Percentiles rank a stretch among this genome's conserved stretches.
phyloP scores from a whole-genome alignment of 176 grass and related monocot species.

The Themeda triandra region DNA sequence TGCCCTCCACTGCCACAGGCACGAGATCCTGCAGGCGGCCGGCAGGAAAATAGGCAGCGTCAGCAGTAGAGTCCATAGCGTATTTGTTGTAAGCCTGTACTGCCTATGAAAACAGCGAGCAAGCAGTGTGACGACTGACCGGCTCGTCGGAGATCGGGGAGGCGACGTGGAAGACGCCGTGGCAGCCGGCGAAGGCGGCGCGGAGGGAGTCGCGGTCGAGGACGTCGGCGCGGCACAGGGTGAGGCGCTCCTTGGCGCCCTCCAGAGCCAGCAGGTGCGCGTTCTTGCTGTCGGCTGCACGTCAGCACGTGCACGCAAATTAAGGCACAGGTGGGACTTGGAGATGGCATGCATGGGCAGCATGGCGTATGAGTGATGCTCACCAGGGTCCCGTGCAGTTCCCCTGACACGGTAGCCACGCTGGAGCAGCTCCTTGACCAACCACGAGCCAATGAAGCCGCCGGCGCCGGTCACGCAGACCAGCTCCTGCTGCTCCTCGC shows the following conservation, averaged over 20 bases:
- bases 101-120: no score
- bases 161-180: no score
- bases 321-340: no score
- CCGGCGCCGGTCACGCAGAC: slow-evolving; percentile 21
- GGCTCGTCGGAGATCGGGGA: no score
- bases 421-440: slow-evolving; percentile 47
- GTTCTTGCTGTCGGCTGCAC: slow-evolving; percentile 38
- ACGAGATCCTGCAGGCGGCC: slow-evolving; percentile 19
- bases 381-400: slow-evolving; percentile 46
- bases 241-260: slow-evolving; percentile 30
- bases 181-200: background rate
- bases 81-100: no score
- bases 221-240: slow-evolving; percentile 49
- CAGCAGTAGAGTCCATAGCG: no score
- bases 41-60: background rate
- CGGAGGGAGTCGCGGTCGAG: slow-evolving; percentile 20
- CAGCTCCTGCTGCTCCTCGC: background rate
- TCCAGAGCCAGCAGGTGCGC: slow-evolving; percentile 19
- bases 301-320: no score
- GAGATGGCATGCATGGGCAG: no score
- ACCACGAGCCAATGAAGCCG: slow-evolving; percentile 34
- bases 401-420: slow-evolving; percentile 50
- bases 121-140: no score
- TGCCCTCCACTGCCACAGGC: slow-evolving; percentile 21
- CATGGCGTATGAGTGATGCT: background rate